Percentiles rank a stretch among this genome's conserved stretches.
phyloP scores from a whole-genome alignment of 2,329 filamentous ascomycete species.

The Davidsoniella eucalypti region DNA sequence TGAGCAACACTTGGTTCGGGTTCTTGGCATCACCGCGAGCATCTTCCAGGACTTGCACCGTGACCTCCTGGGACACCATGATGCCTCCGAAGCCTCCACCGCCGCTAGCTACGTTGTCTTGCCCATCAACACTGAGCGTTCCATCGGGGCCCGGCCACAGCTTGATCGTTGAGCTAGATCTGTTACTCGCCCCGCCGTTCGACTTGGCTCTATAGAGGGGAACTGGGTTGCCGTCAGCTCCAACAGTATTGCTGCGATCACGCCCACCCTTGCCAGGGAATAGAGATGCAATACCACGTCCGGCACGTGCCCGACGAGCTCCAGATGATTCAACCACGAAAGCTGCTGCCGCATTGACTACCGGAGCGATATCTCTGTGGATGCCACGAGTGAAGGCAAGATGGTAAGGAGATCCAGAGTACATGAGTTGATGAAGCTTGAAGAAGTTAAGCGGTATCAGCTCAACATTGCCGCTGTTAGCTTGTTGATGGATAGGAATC shows the following conservation, averaged over 20 bases:
- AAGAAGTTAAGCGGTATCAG: slow-evolving; percentile 50
- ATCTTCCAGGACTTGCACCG: slow-evolving; percentile 26
- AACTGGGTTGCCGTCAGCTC: slow-evolving; percentile 19
- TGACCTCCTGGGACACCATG: slow-evolving; percentile 45
- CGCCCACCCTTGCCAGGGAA: neutral
- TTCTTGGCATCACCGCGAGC: slow-evolving; percentile 14
- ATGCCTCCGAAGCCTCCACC: slow-evolving; percentile 33
- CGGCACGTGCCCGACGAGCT: neutral
- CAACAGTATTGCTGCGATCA: slow-evolving; percentile 13
- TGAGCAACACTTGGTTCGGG: neutral
- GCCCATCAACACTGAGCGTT: neutral
- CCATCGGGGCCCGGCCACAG: slow-evolving; percentile 17
- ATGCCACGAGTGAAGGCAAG: slow-evolving; percentile 43
- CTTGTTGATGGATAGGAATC: slow-evolving; percentile 41
- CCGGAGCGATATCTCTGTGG: slow-evolving; percentile 41
- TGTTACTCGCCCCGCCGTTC: slow-evolving; percentile 16
- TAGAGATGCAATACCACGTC: neutral
- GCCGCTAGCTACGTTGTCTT: neutral
- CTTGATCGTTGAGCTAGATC: slow-evolving; percentile 21
- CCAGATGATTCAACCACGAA: neutral
- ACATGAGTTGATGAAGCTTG: slow-evolving; percentile 46
- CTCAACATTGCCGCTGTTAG: slow-evolving; percentile 33
- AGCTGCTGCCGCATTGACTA: slow-evolving; percentile 21
- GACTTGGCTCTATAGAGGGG: slow-evolving; percentile 14
- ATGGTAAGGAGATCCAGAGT: slow-evolving; percentile 36